Conservation (phyloP, 2,329 filamentous ascomycete genomes). For the Cordyceps sp. region DNA sequence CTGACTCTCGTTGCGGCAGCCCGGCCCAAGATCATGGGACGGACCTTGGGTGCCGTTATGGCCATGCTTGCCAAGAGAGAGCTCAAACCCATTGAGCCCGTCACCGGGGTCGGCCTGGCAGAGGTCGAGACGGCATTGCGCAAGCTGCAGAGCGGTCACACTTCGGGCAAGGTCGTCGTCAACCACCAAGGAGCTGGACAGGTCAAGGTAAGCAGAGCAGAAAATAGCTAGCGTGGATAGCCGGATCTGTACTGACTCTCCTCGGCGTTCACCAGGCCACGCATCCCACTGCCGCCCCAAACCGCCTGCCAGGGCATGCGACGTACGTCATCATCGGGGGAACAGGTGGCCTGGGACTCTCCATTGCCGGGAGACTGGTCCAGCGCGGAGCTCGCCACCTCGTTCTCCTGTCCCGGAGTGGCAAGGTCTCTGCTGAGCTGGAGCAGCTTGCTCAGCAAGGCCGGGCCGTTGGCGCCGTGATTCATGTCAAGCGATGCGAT, state of each 20-base stretch:
- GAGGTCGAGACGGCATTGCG: background rate
- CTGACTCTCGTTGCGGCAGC: background rate
- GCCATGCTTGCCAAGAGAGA: background rate
- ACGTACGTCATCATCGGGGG: background rate
- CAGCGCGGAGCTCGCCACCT: constrained; percentile 3
- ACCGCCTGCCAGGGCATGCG: background rate
- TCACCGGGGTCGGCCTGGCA: background rate
- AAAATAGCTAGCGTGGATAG: no score
- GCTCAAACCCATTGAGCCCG: background rate
- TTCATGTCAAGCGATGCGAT: background rate
- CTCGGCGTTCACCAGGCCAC: no score
- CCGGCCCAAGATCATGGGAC: background rate
- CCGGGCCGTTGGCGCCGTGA: background rate
- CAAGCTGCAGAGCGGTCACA: background rate
- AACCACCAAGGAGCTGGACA: background rate
- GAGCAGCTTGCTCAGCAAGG: background rate
- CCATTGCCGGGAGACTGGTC: background rate
- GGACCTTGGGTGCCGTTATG: background rate
- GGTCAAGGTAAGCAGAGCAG: background rate
- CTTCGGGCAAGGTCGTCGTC: background rate
- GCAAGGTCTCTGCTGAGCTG: background rate
- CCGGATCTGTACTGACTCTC: no score
- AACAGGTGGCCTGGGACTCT: background rate
- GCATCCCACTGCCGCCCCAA: no score
- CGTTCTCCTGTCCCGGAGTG: background rate